These are phyloP conservation scores for Blastobotrys serpentis DNA, from an alignment of 1,139 yeast genomes.

Conservation along the genomic window DNA sequence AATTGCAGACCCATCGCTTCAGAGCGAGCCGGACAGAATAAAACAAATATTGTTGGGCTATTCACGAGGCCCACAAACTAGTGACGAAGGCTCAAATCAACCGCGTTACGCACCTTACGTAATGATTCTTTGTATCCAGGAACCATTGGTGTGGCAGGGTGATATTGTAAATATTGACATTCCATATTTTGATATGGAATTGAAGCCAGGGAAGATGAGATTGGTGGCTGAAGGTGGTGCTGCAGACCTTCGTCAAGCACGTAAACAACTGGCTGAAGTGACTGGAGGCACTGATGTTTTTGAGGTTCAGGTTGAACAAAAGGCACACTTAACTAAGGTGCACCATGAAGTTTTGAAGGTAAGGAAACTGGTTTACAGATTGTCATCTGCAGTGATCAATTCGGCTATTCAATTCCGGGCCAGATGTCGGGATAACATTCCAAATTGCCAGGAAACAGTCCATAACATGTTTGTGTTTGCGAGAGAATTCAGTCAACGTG, in stretches of 20 bases:
- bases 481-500: conserved; percentile 77
- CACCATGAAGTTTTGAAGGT: conserved; percentile 71
- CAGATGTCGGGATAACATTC: conserved; percentile 38
- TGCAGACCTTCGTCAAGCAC: conserved; percentile 46
- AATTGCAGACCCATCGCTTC: conserved; percentile 62
- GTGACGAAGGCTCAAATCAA: conserved; percentile 38
- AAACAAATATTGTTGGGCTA: conserved; percentile 39
- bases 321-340: conserved; percentile 72
- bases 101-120: conserved; percentile 52
- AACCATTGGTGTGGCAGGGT: conserved; percentile 93
- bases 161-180: conserved; percentile 60
- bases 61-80: conserved; percentile 29
- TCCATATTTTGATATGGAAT: conserved; percentile 39
- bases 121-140: conserved; percentile 72
- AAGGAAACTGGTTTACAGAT: conserved; percentile 65
- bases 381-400: conserved; percentile 66
- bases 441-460: conserved; percentile 64
- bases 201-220: conserved; percentile 68
- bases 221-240: conserved; percentile 67
- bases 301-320: conserved; percentile 53
- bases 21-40: conserved; percentile 43
- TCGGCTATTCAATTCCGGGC: conserved; percentile 56
- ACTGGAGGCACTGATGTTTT: conserved; percentile 57
- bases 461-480: conserved; percentile 78
- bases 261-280: conserved; percentile 45